Conservation (phyloP, 129 eudicot species). For the Smallanthus sonchifolius region DNA sequence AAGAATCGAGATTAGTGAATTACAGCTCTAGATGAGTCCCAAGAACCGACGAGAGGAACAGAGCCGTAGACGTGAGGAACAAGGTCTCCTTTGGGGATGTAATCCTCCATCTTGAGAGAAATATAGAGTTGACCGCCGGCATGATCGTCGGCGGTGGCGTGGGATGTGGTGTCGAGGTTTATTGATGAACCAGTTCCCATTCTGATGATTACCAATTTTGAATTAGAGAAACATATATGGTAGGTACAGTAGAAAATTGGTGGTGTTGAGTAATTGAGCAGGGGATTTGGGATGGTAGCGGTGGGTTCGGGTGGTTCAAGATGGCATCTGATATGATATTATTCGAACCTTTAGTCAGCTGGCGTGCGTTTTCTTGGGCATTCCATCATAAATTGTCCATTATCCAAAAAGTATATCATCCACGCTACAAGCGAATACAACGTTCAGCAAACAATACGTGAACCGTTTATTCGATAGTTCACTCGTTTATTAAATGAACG, state of each 20-base stretch:
- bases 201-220: background rate
- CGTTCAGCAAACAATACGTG: too few species aligned
- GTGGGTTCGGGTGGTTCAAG: conserved; percentile 6
- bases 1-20: background rate
- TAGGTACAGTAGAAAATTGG: too few species aligned
- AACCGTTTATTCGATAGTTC: too few species aligned
- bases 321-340: background rate
- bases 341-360: background rate
- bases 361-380: conserved; percentile 7
- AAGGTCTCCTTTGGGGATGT: conserved; percentile 51
- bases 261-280: background rate
- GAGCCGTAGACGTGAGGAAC: conserved; percentile 87
- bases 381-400: conserved; percentile 14
- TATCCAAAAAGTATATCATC: background rate
- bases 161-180: conserved; percentile 43
- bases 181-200: conserved; percentile 85
- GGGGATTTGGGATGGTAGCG: background rate
- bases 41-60: conserved; percentile 81
- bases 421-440: too few species aligned
- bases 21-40: conserved; percentile 93
- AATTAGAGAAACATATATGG: background rate
- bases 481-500: too few species aligned
- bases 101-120: conserved; percentile 87
- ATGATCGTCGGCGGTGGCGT: conserved; percentile 48
- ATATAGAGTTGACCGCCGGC: conserved; percentile 92